Evolutionary conservation across 2,329 filamentous ascomycete genomes (phyloP).

Genomic region (Passalora sequoiae): DNA sequence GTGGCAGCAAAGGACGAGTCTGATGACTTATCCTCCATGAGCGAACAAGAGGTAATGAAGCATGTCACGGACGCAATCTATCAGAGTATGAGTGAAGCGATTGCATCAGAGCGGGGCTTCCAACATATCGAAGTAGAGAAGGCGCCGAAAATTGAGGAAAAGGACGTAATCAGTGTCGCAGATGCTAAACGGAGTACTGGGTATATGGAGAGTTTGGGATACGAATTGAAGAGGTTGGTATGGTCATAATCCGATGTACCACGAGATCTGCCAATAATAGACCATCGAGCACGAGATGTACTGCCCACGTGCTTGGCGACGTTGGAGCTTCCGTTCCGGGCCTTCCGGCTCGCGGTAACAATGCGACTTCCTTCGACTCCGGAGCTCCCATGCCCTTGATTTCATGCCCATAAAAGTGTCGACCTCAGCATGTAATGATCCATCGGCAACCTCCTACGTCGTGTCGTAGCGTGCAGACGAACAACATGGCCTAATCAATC

Average conservation of each 20-base stretch:
- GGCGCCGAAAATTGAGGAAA: constrained; percentile 45
- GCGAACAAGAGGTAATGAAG: constrained; percentile 53
- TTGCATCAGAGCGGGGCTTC: constrained; percentile 34
- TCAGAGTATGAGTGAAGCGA: constrained; percentile 51
- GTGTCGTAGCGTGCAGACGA: no score
- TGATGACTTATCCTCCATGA: constrained; percentile 34
- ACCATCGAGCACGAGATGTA: constrained; percentile 42
- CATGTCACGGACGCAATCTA: constrained; percentile 73
- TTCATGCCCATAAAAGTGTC: no score
- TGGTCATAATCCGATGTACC: constrained; percentile 54
- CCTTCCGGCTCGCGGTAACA: no score
- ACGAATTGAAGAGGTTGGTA: constrained; percentile 88
- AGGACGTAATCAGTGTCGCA: constrained; percentile 73
- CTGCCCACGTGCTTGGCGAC: no score
- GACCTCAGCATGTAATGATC: no score
- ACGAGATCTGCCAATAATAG: constrained; percentile 21
- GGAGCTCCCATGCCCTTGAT: no score
- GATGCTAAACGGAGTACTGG: constrained; percentile 86
- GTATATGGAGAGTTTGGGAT: constrained; percentile 77
- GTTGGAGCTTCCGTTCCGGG: no score
- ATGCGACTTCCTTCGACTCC: no score
- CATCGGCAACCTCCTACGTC: no score
- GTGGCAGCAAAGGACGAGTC: constrained; percentile 32
- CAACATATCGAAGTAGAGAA: constrained; percentile 23
- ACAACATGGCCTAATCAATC: no score